A percentile compares a stretch with the other conserved stretches of the same genome.
Conservation (phyloP, 2,329 filamentous ascomycete species). For the Colletotrichum sojae region DNA sequence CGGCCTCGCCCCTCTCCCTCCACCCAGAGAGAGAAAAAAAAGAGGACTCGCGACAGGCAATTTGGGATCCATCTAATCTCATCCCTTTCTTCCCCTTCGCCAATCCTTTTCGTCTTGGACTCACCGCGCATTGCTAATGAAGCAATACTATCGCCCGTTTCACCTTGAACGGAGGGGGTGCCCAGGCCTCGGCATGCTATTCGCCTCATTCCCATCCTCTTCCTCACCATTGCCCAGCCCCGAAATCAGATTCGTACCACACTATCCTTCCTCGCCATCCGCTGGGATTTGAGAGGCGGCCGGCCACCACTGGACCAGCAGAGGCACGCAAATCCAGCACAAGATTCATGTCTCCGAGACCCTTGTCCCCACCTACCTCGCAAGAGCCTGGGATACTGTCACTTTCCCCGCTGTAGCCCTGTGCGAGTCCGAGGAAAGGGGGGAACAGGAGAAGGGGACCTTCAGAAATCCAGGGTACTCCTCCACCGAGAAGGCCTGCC, state of each 20-base stretch:
- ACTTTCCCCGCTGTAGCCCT: slow-evolving; percentile 34
- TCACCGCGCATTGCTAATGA: slow-evolving; percentile 31
- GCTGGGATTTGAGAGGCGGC: slow-evolving; percentile 5
- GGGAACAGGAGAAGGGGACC: slow-evolving; percentile 27
- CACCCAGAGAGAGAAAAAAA: background rate
- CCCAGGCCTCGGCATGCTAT: slow-evolving; percentile 22
- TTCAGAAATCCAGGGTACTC: slow-evolving; percentile 28
- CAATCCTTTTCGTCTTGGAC: slow-evolving; percentile 10
- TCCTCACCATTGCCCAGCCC: slow-evolving; percentile 15
- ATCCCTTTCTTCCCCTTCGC: slow-evolving; percentile 24
- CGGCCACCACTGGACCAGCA: background rate
- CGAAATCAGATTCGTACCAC: slow-evolving; percentile 4
- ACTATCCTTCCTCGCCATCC: slow-evolving; percentile 17
- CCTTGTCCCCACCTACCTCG: slow-evolving; percentile 25
- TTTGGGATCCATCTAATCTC: slow-evolving; percentile 8
- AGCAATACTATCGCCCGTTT: slow-evolving; percentile 36
- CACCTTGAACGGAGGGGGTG: slow-evolving; percentile 27
- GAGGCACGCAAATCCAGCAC: slow-evolving; percentile 16
- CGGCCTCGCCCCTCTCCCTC: slow-evolving; percentile 3
- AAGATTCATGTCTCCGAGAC: slow-evolving; percentile 28
- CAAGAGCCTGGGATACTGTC: slow-evolving; percentile 16
- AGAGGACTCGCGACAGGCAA: slow-evolving; percentile 12
- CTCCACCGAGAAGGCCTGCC: slow-evolving; percentile 26
- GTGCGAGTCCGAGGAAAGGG: slow-evolving; percentile 5
- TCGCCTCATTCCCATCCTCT: slow-evolving; percentile 24